Evolutionary conservation across 805 yeast species (phyloP), one percentile per base, ranked within the genome.

Genomic region (Sugiyamaella valdiviana): DNA sequence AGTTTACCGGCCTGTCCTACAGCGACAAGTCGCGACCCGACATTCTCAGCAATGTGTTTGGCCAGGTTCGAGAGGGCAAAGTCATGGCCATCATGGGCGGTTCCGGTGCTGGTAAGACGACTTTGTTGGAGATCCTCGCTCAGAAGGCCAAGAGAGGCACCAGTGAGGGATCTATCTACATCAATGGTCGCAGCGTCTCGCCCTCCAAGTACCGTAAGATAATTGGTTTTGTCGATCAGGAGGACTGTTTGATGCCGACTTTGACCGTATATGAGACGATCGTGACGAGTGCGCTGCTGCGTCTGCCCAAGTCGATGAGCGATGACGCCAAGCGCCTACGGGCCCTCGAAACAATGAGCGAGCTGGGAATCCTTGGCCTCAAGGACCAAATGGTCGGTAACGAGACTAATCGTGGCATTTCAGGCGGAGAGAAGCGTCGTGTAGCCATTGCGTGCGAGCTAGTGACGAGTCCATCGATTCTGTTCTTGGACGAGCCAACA

Each of bases 51-150:
- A 71, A 75, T 23, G 74, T 87, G 0, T 80, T 78, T 56, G 99
- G 99, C 7, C 57, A 79, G 12, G 95, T 82, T 2, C 78, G 79
- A 45, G 95, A 97, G 1, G 84, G 96, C 36, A 89, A 89, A 63
- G 84, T 95, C 52, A 65, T 89, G 63, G 98, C 99, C 0, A 88
- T 93, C 38, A 87, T 93, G 95, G 99, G 99, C 39, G 97, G 97
- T 1, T 90, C 97, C 0, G 99, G 99, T 44, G 98, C 99, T 12
- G 99, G 99, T 45, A 93, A 93, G 63, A 91, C 99, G 0, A 91
- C 99, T 0, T 68, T 93, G 39, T 70, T 93, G 45, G 99, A 93
- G 62, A 89, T 93, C 51, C 70, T 93, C 48, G 98, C 98, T 0
- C 85, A 83, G 42, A 93, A 91, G 62, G 78, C 81, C 61, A 93